phyloP scores from a whole-genome alignment of 2,329 filamentous ascomycete species.

The Colletotrichum sojae region DNA sequence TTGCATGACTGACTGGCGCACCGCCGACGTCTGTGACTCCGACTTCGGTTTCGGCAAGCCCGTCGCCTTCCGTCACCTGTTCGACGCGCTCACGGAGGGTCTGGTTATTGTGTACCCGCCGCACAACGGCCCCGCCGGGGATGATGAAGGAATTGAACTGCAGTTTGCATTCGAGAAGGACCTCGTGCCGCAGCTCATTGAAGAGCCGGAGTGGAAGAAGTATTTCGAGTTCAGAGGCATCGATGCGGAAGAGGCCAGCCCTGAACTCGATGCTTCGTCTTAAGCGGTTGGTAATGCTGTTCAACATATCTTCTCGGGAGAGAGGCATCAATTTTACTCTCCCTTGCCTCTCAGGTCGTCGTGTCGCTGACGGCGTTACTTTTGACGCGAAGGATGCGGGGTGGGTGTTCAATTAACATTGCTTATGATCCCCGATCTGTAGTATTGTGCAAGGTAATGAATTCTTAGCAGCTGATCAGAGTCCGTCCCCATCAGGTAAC shows the following conservation, averaged over 20 bases:
- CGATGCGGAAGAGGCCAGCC: neutral
- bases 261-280: neutral
- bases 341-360: too few relatives aligned
- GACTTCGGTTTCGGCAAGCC: slow-evolving; percentile 57
- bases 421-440: too few relatives aligned
- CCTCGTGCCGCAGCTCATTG: slow-evolving; percentile 48
- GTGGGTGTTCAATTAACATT: too few relatives aligned
- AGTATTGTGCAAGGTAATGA: too few relatives aligned
- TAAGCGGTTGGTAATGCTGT: too few relatives aligned
- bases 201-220: slow-evolving; percentile 52
- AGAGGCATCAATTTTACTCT: too few relatives aligned
- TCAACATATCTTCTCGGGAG: too few relatives aligned
- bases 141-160: slow-evolving; percentile 55
- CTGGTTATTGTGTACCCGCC: slow-evolving; percentile 51
- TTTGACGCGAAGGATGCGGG: too few relatives aligned
- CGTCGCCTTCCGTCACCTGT: slow-evolving; percentile 49
- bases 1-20: slow-evolving; percentile 54
- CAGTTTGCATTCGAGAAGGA: slow-evolving; percentile 53
- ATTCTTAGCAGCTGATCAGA: too few relatives aligned
- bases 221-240: slow-evolving; percentile 52
- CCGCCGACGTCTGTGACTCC: slow-evolving; percentile 45
- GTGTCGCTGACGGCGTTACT: too few relatives aligned
- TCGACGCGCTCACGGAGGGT: slow-evolving; percentile 48
- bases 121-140: slow-evolving; percentile 42
- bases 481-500: too few relatives aligned